Percentiles rank a stretch among this genome's conserved stretches.
These are phyloP conservation scores for Omphalotus olearius DNA, from an alignment of 1,284 basidiomycete species.

Conservation along the genomic window DNA sequence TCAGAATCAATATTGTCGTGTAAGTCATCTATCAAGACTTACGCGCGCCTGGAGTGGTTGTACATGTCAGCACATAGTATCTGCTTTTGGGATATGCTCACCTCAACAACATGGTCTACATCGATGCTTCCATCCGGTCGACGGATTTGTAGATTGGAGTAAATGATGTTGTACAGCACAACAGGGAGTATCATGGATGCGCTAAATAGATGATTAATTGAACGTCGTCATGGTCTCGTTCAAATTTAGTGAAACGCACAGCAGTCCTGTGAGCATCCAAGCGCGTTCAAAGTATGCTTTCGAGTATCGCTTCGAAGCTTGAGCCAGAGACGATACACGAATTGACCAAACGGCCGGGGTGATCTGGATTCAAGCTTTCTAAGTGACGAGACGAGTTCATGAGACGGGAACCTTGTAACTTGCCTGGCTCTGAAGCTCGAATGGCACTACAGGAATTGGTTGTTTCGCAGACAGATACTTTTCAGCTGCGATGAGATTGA, in stretches of 20 bases:
- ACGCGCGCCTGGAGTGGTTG: slow-evolving; percentile 3
- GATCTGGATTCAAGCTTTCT: slow-evolving; percentile 27
- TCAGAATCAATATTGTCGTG: slow-evolving; percentile 2
- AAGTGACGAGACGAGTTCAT: not conserved
- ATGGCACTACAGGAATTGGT: slow-evolving; percentile 27
- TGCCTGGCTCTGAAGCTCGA: slow-evolving; percentile 30
- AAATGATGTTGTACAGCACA: slow-evolving; percentile 32
- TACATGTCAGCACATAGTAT: too few species aligned
- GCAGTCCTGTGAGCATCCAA: slow-evolving; percentile 35
- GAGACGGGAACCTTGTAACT: not conserved
- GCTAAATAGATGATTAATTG: slow-evolving; percentile 20
- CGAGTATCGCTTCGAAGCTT: slow-evolving; percentile 37
- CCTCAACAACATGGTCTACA: slow-evolving; percentile 5
- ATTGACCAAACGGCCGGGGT: slow-evolving; percentile 40
- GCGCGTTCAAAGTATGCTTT: slow-evolving; percentile 43
- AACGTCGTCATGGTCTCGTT: not conserved
- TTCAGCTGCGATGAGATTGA: not conserved
- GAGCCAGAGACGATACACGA: slow-evolving; percentile 36
- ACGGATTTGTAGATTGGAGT: slow-evolving; percentile 15
- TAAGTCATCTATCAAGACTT: not conserved
- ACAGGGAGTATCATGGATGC: slow-evolving; percentile 38
- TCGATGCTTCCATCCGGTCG: not conserved
- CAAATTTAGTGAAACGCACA: slow-evolving; percentile 28
- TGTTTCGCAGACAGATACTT: slow-evolving; percentile 31
- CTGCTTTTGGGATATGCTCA: not conserved